phyloP scores from a whole-genome alignment of 176 grass and related monocot species.

The Cenchrus purpureus region DNA sequence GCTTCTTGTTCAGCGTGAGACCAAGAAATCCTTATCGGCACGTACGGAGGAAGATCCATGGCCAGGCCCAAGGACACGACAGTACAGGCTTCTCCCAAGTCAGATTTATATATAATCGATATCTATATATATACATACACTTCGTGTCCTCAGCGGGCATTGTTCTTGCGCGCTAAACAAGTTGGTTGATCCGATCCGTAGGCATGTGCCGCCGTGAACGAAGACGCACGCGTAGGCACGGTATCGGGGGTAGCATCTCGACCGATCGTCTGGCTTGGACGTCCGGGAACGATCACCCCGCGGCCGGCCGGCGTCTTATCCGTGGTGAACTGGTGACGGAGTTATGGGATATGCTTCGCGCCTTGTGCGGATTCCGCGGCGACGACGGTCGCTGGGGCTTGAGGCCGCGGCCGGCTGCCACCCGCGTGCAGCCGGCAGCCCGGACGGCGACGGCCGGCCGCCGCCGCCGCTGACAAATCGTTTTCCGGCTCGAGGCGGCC shows the following conservation, averaged over 20 bases:
- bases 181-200: too few species aligned
- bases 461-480: neutral
- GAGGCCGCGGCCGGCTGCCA: neutral
- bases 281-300: neutral
- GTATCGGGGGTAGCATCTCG: neutral
- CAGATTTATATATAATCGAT: neutral
- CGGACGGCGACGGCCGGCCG: neutral
- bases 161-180: conserved; percentile 18
- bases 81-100: conserved; percentile 17
- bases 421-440: neutral
- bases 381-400: too few species aligned
- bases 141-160: neutral
- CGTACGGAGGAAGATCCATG: neutral
- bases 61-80: conserved; percentile 15
- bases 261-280: neutral
- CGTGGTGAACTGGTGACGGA: neutral
- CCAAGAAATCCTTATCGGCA: conserved; percentile 27
- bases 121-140: neutral
- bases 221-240: neutral
- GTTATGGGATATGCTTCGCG: neutral
- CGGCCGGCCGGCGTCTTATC: neutral
- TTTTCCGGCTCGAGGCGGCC: neutral
- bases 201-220: neutral
- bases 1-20: neutral
- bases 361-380: neutral